These are phyloP conservation scores for Citropsis articulata DNA, from an alignment of 345 rosid species.

Conservation along the genomic window DNA sequence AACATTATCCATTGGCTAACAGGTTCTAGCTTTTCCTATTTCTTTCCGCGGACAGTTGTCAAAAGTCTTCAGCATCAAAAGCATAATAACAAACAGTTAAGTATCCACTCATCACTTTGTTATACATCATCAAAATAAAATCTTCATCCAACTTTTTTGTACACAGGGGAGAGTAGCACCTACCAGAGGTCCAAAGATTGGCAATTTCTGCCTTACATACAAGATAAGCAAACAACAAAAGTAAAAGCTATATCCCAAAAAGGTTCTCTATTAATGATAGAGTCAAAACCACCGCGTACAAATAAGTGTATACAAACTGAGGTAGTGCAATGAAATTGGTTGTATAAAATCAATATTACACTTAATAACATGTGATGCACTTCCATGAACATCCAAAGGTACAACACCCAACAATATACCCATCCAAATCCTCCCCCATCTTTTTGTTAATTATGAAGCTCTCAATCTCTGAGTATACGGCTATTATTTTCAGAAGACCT, in stretches of 20 bases:
- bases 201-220: background rate
- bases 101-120: background rate
- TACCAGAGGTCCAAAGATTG: background rate
- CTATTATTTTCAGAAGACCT: conserved; percentile 26
- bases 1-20: too few relatives aligned
- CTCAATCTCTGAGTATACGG: conserved; percentile 8
- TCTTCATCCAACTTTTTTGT: background rate
- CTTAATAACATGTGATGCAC: background rate
- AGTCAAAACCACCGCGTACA: too few relatives aligned
- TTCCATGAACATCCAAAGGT: background rate
- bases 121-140: background rate
- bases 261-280: background rate
- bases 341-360: too few relatives aligned
- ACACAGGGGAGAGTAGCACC: background rate
- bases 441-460: background rate
- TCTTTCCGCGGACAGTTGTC: background rate
- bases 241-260: background rate
- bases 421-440: background rate
- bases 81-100: background rate
- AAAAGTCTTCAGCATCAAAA: background rate
- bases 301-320: too few relatives aligned
- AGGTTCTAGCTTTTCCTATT: background rate
- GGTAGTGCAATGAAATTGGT: too few relatives aligned
- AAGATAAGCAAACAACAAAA: background rate
- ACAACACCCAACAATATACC: background rate